Base-by-base conservation (phyloP, 2,329 filamentous ascomycete genomes). In the Chaetoscypha palmicola region DNA sequence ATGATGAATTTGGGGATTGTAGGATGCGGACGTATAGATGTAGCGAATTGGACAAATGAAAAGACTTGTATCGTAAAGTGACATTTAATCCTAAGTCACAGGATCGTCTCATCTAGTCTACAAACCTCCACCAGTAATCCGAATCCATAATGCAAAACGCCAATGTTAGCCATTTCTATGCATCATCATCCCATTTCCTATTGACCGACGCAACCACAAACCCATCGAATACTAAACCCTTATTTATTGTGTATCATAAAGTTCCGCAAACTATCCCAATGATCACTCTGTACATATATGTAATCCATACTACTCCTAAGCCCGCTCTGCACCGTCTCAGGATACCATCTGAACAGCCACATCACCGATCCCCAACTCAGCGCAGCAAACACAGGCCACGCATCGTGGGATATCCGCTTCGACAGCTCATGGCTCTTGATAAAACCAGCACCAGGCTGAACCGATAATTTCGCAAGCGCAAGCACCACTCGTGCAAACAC, bases 261-360 rank as follows among this genome's bases (percentile, higher is more conserved):
- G 54, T 83, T 97, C 64, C 83, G 72, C 62, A 95, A 70, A 30
- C 83, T 85, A 61, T 94, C 85, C 88, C 91, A 98, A 47, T 85
- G 74, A 60, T 96, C 85, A 52, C 86, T 88, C 65, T 97, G 85
- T 47, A 79, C 74, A 64, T 91, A 98, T 72, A 98, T 95, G 62
- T 98, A 98, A 57, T 79, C 86, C 92, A 98, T 98, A 70, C 89
- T 96, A 67, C 81, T 90, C 64, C 88, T 77, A 72, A 98, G 68
- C 65, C 90, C 96, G 48, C 82, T 79, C 73, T 96, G 92, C 62
- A 98, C 76, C 45, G 86, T 87, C 58, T 94, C 87, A 4, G 92
- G 89, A 68, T 97, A 82, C 77, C 85, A 86, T 58, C 86, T 78
- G 71, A 96, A 98, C 49, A 98, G 67, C 68, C 91, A 88, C 92